phyloP scores from a whole-genome alignment of 805 yeast species.

The Metschnikowia proteae region DNA sequence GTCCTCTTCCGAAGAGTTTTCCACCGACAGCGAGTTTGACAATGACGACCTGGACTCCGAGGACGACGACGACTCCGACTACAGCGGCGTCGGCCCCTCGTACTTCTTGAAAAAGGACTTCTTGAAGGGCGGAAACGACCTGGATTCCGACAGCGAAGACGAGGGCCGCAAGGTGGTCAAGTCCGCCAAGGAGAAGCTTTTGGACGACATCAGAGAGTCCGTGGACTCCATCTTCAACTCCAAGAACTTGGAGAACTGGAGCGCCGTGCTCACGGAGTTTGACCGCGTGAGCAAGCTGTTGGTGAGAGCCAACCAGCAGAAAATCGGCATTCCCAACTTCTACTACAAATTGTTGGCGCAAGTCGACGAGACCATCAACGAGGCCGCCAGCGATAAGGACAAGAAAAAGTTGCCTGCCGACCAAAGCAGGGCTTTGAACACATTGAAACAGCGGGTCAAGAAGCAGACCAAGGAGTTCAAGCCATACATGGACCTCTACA shows the following conservation, averaged over 20 bases:
- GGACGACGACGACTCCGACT: slow-evolving; percentile 34
- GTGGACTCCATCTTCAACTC: slow-evolving; percentile 67
- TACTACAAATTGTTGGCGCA: slow-evolving; percentile 66
- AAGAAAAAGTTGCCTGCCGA: slow-evolving; percentile 77
- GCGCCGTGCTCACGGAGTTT: slow-evolving; percentile 65
- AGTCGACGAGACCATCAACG: slow-evolving; percentile 64
- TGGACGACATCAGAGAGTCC: slow-evolving; percentile 76
- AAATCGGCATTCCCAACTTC: slow-evolving; percentile 64
- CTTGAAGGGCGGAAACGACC: slow-evolving; percentile 38
- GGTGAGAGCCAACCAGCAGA: slow-evolving; percentile 72
- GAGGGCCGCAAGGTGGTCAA: slow-evolving; percentile 84
- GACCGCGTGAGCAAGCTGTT: slow-evolving; percentile 70
- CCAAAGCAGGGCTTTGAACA: slow-evolving; percentile 82
- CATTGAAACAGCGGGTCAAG: slow-evolving; percentile 82
- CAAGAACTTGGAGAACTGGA: slow-evolving; percentile 75
- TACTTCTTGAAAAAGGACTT: slow-evolving; percentile 52
- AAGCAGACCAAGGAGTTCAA: slow-evolving; percentile 72
- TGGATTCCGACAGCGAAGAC: slow-evolving; percentile 51
- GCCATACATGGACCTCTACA: slow-evolving; percentile 53
- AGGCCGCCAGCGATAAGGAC: slow-evolving; percentile 45
- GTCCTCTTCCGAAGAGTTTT: slow-evolving; percentile 42
- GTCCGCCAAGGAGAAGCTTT: slow-evolving; percentile 86
- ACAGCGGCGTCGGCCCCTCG: slow-evolving; percentile 44
- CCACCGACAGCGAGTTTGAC: slow-evolving; percentile 49
- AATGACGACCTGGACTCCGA: slow-evolving; percentile 31